Conservation (phyloP, 2,329 filamentous ascomycete species). For the Neocucurbitaria cava region DNA sequence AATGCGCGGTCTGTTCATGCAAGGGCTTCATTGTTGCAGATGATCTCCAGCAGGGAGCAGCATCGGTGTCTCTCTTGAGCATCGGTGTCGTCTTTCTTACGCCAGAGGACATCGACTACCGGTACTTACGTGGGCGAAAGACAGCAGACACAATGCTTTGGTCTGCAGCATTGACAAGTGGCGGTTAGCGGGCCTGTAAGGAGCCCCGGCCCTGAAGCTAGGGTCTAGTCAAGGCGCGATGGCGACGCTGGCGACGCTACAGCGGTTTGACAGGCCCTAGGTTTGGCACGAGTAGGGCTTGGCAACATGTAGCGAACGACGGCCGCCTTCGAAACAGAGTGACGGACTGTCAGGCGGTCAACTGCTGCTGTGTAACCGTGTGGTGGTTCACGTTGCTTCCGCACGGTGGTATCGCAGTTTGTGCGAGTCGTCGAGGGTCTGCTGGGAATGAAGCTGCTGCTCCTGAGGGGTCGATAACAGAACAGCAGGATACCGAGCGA, state of each 20-base stretch:
- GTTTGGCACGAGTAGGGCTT: slow-evolving; percentile 26
- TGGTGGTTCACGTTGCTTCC: slow-evolving; percentile 22
- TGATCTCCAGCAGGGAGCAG: slow-evolving; percentile 9
- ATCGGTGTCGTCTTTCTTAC: too few species aligned
- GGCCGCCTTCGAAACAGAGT: slow-evolving; percentile 19
- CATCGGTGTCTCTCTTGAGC: slow-evolving; percentile 5
- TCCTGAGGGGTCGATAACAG: slow-evolving; percentile 23
- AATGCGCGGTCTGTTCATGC: slow-evolving; percentile 14
- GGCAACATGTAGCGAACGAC: slow-evolving; percentile 29
- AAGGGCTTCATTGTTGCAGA: slow-evolving; percentile 12
- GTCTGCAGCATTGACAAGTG: slow-evolving; percentile 9
- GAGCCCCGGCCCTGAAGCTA: slow-evolving; percentile 18
- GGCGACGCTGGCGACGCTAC: slow-evolving; percentile 40
- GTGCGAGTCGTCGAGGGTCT: slow-evolving; percentile 20
- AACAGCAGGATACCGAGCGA: slow-evolving; percentile 25
- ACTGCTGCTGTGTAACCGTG: slow-evolving; percentile 34
- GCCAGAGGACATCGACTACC: background rate
- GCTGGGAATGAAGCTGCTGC: slow-evolving; percentile 15
- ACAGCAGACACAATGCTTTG: slow-evolving; percentile 6
- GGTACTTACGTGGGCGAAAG: too few species aligned
- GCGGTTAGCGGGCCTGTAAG: slow-evolving; percentile 6
- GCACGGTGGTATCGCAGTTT: slow-evolving; percentile 34
- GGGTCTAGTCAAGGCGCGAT: slow-evolving; percentile 12
- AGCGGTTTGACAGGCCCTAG: slow-evolving; percentile 41
- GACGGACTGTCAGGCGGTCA: slow-evolving; percentile 45